A percentile compares a stretch with the other conserved stretches of the same genome.
Conservation (phyloP, 345 rosid genomes). For the Eucalyptus sp. region DNA sequence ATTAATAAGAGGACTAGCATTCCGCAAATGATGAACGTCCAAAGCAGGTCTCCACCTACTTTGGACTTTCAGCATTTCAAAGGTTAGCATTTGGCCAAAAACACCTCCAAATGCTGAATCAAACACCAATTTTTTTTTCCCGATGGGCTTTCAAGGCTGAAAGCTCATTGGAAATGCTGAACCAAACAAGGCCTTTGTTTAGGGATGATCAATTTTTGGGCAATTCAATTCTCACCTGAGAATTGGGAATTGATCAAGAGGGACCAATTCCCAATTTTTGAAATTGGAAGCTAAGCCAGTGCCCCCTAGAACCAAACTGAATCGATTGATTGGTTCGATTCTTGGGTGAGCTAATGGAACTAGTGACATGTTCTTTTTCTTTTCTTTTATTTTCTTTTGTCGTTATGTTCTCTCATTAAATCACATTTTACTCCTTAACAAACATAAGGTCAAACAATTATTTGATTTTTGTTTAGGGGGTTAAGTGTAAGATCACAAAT, state of each 20-base stretch:
- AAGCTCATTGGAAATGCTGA: no score
- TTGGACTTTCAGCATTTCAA: no score
- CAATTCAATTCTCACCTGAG: fast-evolving
- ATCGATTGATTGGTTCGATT: fast-evolving
- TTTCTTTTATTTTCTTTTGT: neutral
- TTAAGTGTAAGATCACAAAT: neutral
- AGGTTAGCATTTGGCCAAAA: no score
- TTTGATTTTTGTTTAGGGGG: neutral
- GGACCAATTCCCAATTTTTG: neutral
- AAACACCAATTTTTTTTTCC: no score
- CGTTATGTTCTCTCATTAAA: neutral
- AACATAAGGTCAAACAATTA: neutral
- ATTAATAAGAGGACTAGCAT: no score
- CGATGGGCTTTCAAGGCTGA: no score
- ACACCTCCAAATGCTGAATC: no score
- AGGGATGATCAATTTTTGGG: neutral
- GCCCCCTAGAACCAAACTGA: neutral
- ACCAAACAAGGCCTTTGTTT: neutral
- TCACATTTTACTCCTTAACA: neutral
- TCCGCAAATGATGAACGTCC: no score
- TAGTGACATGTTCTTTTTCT: neutral
- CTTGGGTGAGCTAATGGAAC: neutral
- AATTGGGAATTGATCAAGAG: no score
- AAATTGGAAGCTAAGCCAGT: fast-evolving
- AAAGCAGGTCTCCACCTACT: no score